Base-by-base conservation (phyloP, 148 eudicot species). In the Beta vulgaris region DNA sequence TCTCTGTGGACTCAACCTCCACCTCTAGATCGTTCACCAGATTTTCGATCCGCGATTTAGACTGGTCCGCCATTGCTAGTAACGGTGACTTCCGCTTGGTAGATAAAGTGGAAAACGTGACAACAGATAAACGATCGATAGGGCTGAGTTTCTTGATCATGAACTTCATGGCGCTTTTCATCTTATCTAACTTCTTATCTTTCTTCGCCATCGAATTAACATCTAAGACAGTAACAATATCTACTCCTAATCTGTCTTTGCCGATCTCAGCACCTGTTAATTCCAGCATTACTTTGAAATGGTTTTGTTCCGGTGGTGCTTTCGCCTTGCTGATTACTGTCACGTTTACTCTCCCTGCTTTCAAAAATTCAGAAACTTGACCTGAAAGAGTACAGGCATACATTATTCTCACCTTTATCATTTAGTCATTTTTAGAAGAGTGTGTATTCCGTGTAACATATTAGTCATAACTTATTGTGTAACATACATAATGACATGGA, bases 131-230 rank as follows among this genome's bases (percentile, higher is more conserved):
- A 37, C 64, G 62, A 42, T 76, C 72, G 6, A 19, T 54, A 16
- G 78, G 62, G 37, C 64, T 28, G 1, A 76, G 65, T 51, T 76
- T 76, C 16, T 28, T 66, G 18, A 67, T 12, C 51, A n/a, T n/a
- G n/a, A n/a, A n/a, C 9, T 14, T 51, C 48, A 53, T 53, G 14
- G 63, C 60, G 2, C 18, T 35, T 51, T 66, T 23, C 48, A 43
- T n/a, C n/a, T n/a, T n/a, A n/a, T n/a, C 6, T n/a, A n/a, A 10
- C 15, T 28, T 25, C 15, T n/a, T 0, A n/a, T 55, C 34, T 0
- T 53, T 14, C 32, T 11, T 0, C 25, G 7, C 16, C 15, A 26
- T 28, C 1, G 3, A 3, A n/a, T 25, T 58, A 28, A 58, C 35
- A 28, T 58, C 62, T 58, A 58, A 58, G 14, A 58, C 62, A 4